A percentile compares a stretch with the other conserved stretches of the same genome.
These are phyloP conservation scores for Aureobasidium pullulans DNA, from an alignment of 2,329 filamentous ascomycete species.

Conservation along the genomic window DNA sequence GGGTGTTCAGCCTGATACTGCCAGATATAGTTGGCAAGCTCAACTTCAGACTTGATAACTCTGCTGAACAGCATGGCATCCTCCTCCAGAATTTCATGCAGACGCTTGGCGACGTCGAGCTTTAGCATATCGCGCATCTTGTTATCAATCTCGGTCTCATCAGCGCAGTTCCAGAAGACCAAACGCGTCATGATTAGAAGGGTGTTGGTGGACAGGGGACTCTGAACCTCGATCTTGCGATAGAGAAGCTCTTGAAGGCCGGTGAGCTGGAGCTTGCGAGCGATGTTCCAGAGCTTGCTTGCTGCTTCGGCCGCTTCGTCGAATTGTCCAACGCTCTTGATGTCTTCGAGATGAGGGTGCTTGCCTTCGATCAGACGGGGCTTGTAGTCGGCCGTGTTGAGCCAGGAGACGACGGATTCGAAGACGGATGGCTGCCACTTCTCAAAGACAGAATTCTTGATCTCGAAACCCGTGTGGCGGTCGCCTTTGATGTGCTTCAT, in stretches of 20 bases:
- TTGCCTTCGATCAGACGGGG: neutral
- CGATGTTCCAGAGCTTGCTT: neutral
- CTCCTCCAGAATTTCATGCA: neutral
- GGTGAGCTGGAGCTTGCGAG: neutral
- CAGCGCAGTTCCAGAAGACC: neutral
- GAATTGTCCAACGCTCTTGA: neutral
- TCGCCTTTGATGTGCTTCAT: neutral
- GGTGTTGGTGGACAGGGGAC: neutral
- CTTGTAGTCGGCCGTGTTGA: neutral
- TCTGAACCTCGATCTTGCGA: slow-evolving; percentile 2
- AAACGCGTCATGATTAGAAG: slow-evolving; percentile 1
- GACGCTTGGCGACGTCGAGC: neutral
- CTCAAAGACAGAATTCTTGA: neutral
- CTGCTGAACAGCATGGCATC: neutral
- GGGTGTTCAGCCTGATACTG: neutral
- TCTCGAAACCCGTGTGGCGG: neutral
- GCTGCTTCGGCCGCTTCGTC: neutral
- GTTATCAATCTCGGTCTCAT: neutral
- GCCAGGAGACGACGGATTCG: neutral
- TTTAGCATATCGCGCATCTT: neutral
- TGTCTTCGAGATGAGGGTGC: neutral
- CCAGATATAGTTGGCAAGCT: neutral
- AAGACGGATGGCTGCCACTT: neutral
- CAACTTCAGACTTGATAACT: neutral
- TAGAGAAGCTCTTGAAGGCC: neutral